These are phyloP conservation scores for Alternaria novae-zelandiae DNA, from an alignment of 2,329 filamentous ascomycete species.

Conservation along the genomic window DNA sequence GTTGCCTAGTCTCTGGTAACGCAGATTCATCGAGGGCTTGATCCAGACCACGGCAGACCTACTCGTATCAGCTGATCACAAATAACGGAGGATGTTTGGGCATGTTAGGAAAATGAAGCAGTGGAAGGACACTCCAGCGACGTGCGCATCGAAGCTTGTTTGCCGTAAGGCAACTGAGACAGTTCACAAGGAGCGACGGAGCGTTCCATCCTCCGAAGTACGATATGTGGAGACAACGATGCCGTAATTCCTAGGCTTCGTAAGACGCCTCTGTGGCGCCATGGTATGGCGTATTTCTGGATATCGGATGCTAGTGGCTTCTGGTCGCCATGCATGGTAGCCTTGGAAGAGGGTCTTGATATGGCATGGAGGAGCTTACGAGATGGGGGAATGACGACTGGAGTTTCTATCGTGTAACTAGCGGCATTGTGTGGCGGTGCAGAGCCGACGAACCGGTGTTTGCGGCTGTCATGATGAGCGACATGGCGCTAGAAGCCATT, in stretches of 20 bases:
- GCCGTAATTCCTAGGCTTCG: background rate
- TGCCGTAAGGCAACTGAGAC: conserved; percentile 27
- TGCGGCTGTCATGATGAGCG: conserved; percentile 24
- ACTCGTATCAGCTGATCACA: background rate
- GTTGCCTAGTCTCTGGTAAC: background rate
- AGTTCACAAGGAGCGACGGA: background rate
- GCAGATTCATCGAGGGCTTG: background rate
- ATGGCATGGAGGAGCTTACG: background rate
- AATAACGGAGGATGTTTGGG: background rate
- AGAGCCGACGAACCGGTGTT: conserved; percentile 21
- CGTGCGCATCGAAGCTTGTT: background rate
- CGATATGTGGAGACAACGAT: background rate
- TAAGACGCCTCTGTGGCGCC: conserved; percentile 2
- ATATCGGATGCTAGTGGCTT: background rate
- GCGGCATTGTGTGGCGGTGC: conserved; percentile 19
- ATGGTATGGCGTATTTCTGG: conserved; percentile 12
- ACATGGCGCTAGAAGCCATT: conserved; percentile 34
- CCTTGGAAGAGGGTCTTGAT: conserved; percentile 11
- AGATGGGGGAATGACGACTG: background rate
- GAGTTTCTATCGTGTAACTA: conserved; percentile 8
- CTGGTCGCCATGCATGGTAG: conserved; percentile 13
- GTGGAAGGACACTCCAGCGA: background rate
- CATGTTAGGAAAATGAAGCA: background rate
- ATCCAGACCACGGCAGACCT: background rate
- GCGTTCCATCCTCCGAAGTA: background rate